Evolutionary conservation across 176 grass and related monocot species (phyloP).

Genomic region (Oryza meyeriana): DNA sequence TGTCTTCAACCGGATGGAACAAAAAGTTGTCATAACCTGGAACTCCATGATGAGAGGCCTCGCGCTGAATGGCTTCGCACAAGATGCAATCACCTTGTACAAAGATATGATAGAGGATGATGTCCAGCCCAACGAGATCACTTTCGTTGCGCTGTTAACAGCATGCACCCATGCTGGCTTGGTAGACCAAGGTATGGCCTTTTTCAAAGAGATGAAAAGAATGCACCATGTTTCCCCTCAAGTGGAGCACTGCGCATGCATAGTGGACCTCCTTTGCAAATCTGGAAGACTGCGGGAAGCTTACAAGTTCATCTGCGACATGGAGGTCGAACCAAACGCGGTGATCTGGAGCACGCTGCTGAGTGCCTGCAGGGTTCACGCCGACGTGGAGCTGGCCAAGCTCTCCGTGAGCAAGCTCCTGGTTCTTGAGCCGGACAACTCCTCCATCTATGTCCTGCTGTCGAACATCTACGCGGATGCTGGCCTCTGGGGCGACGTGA

Average conservation of each 20-base stretch:
- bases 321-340: conserved; percentile 64
- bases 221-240: conserved; percentile 45
- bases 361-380: conserved; percentile 63
- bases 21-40: conserved; percentile 75
- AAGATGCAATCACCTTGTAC: conserved; percentile 49
- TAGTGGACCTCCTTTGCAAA: conserved; percentile 79
- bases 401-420: conserved; percentile 50
- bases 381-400: conserved; percentile 59
- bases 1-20: conserved; percentile 63
- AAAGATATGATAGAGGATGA: conserved; percentile 42
- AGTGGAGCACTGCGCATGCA: conserved; percentile 82
- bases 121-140: conserved; percentile 62
- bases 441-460: conserved; percentile 66
- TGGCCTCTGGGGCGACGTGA: conserved; percentile 56
- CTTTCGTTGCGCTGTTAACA: conserved; percentile 61
- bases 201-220: conserved; percentile 57
- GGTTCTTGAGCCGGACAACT: conserved; percentile 55
- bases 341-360: conserved; percentile 76
- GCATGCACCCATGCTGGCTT: conserved; percentile 79
- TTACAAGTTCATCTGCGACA: conserved; percentile 70
- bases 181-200: conserved; percentile 54
- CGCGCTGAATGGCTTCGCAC: conserved; percentile 72
- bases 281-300: conserved; percentile 58
- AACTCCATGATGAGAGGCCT: conserved; percentile 86
- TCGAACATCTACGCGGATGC: conserved; percentile 76